Evolutionary conservation across 441 rosid genomes (phyloP).

Genomic region (Iberis amara): DNA sequence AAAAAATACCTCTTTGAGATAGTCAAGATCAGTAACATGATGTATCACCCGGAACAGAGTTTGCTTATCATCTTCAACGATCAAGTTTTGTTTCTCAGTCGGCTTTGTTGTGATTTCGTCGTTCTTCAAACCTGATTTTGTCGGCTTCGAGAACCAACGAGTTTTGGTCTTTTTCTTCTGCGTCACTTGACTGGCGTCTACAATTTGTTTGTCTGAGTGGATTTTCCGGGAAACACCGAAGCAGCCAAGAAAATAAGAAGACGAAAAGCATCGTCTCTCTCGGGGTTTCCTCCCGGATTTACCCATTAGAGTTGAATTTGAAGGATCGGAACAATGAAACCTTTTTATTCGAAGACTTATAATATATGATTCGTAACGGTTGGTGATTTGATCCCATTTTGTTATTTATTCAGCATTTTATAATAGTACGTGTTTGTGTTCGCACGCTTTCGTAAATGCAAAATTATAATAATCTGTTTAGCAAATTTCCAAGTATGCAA

Average conservation of each 20-base stretch:
- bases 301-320: conserved; percentile 29
- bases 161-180: not conserved
- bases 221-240: conserved; percentile 35
- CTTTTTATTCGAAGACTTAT: not conserved
- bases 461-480: too few species aligned
- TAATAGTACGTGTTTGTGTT: conserved; percentile 10
- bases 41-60: conserved; percentile 8
- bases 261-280: conserved; percentile 10
- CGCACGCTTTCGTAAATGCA: conserved; percentile 29
- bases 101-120: conserved; percentile 28
- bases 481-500: too few species aligned
- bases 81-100: conserved; percentile 8
- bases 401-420: not conserved
- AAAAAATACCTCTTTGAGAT: not conserved
- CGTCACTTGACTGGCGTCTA: conserved; percentile 19
- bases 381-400: not conserved
- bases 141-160: conserved; percentile 20
- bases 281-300: conserved; percentile 22
- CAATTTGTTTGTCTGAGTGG: not conserved
- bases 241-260: conserved; percentile 30
- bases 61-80: conserved; percentile 17
- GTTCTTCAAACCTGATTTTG: conserved; percentile 19
- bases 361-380: conserved; percentile 21
- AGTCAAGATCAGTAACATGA: conserved; percentile 9
- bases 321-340: too few species aligned